phyloP scores from a whole-genome alignment of 805 yeast species.

The Candida oleophila region DNA sequence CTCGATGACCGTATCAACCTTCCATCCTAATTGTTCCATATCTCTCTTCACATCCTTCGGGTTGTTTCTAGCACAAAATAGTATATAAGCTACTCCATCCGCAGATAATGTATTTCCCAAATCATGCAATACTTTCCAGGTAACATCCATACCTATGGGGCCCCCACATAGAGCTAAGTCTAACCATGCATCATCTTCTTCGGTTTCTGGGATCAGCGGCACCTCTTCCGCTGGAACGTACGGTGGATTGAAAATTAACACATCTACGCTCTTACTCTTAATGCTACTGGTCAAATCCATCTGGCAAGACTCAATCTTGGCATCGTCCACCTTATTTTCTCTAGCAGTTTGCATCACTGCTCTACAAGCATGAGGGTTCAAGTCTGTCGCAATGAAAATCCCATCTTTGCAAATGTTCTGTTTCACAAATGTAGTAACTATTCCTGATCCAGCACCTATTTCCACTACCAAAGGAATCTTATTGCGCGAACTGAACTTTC shows the following conservation, averaged over 20 bases:
- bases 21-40: slow-evolving; percentile 56
- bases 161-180: slow-evolving; percentile 93
- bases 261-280: slow-evolving; percentile 51
- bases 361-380: slow-evolving; percentile 74
- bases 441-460: slow-evolving; percentile 91
- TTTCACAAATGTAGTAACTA: slow-evolving; percentile 76
- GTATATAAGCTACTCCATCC: slow-evolving; percentile 76
- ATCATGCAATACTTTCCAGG: slow-evolving; percentile 57
- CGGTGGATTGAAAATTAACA: slow-evolving; percentile 91
- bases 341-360: slow-evolving; percentile 29
- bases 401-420: slow-evolving; percentile 52
- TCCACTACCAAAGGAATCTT: slow-evolving; percentile 64
- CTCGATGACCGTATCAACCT: slow-evolving; percentile 48
- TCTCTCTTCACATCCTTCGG: slow-evolving; percentile 58
- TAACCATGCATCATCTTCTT: slow-evolving; percentile 64
- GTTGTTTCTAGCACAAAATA: slow-evolving; percentile 88
- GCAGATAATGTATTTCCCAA: slow-evolving; percentile 53
- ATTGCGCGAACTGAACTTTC: slow-evolving; percentile 12
- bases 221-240: slow-evolving; percentile 87
- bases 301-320: slow-evolving; percentile 38
- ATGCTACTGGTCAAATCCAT: slow-evolving; percentile 57
- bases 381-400: slow-evolving; percentile 67
- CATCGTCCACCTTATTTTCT: slow-evolving; percentile 15
- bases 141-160: slow-evolving; percentile 82
- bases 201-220: slow-evolving; percentile 53